Evolutionary conservation across 1,284 basidiomycete genomes (phyloP).

Genomic region (Naganishia sp.): DNA sequence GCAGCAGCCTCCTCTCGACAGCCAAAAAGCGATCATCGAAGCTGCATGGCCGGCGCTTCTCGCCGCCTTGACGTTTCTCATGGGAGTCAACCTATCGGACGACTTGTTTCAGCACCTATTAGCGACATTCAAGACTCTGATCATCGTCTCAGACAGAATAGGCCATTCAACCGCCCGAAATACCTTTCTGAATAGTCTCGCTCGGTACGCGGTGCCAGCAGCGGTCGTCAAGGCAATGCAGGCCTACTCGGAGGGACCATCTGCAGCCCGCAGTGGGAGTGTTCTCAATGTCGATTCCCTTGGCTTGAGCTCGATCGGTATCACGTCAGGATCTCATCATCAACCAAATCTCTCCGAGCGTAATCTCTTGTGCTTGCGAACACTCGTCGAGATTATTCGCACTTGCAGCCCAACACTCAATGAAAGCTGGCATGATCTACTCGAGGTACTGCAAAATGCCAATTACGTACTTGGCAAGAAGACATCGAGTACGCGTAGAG

Average conservation of each 20-base stretch:
- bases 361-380: constrained; percentile 86
- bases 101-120: constrained; percentile 69
- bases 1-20: constrained; percentile 35
- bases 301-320: constrained; percentile 57
- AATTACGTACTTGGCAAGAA: constrained; percentile 70
- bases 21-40: constrained; percentile 73
- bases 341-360: constrained; percentile 78
- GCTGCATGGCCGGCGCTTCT: constrained; percentile 86
- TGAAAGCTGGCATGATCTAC: constrained; percentile 83
- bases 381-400: constrained; percentile 73
- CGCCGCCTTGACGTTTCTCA: constrained; percentile 82
- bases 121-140: constrained; percentile 54
- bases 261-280: constrained; percentile 58
- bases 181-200: constrained; percentile 81
- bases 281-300: constrained; percentile 68
- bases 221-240: constrained; percentile 82
- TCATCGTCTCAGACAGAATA: constrained; percentile 77
- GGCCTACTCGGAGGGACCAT: constrained; percentile 61
- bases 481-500: constrained; percentile 19
- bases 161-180: constrained; percentile 82
- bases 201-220: constrained; percentile 83
- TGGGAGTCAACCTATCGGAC: constrained; percentile 79
- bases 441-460: constrained; percentile 88
- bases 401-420: constrained; percentile 82
- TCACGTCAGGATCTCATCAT: constrained; percentile 43